Percentiles rank a stretch among this genome's conserved stretches.
phyloP scores from a whole-genome alignment of 805 yeast species.

The Candida ponderosae region DNA sequence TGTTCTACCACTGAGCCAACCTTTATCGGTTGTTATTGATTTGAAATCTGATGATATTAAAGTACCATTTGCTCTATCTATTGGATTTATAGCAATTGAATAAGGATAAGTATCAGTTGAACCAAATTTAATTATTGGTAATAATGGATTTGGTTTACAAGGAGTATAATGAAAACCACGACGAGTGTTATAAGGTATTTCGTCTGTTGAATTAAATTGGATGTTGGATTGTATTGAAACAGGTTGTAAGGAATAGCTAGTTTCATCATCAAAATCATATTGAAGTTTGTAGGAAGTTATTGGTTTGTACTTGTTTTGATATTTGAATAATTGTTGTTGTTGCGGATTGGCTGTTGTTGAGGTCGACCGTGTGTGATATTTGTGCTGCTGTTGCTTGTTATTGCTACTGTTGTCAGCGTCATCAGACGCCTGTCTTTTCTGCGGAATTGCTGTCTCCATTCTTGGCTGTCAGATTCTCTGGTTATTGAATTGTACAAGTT shows the following conservation, averaged over 20 bases:
- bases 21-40: conserved; percentile 50
- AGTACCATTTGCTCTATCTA: conserved; percentile 63
- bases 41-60: conserved; percentile 29
- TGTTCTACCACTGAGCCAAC: conserved; percentile 76
- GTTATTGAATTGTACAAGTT: too few species aligned
- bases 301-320: conserved; percentile 16
- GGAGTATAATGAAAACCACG: conserved; percentile 77
- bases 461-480: too few species aligned
- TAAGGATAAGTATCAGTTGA: conserved; percentile 72
- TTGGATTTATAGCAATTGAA: conserved; percentile 45
- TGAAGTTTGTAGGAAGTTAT: conserved; percentile 12
- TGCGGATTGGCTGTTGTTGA: too few species aligned
- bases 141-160: conserved; percentile 61
- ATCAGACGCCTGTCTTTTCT: background rate
- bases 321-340: too few species aligned
- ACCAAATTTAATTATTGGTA: conserved; percentile 52
- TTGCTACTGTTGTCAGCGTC: too few species aligned
- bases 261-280: background rate
- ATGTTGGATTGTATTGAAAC: conserved; percentile 5
- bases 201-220: conserved; percentile 48
- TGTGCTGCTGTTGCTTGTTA: background rate
- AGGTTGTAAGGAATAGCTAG: conserved; percentile 10
- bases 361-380: too few species aligned
- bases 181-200: conserved; percentile 63
- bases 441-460: background rate